Evolutionary conservation across 768 basidiomycete genomes (phyloP).

Genomic region (Amanita rubescens): DNA sequence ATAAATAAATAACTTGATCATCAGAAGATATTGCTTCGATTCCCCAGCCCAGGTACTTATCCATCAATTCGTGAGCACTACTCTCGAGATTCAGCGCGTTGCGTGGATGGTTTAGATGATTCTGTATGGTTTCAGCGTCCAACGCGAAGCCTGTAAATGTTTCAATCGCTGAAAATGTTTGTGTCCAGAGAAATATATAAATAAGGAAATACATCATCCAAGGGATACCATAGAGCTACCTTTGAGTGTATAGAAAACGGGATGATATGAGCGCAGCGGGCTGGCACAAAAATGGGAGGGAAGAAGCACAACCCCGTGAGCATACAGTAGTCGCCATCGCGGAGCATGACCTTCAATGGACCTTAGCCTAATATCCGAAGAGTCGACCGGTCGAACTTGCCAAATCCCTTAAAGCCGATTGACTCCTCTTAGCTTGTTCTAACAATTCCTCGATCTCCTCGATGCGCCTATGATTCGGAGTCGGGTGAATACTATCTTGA

Average conservation of each 20-base stretch:
- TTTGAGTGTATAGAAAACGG: neutral
- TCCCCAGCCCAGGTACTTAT: neutral
- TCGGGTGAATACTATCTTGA: too few relatives aligned
- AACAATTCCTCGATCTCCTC: too few relatives aligned
- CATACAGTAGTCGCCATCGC: neutral
- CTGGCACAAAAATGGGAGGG: neutral
- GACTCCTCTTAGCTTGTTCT: too few relatives aligned
- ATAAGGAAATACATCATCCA: neutral
- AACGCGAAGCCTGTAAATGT: slow-evolving; percentile 1
- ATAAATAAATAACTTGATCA: too few relatives aligned
- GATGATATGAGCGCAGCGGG: too few relatives aligned
- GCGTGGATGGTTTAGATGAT: neutral
- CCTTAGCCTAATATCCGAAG: neutral
- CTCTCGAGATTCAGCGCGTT: slow-evolving; percentile 1
- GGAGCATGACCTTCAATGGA: neutral
- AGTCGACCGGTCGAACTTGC: neutral
- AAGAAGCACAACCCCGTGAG: neutral
- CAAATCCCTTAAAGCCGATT: too few relatives aligned
- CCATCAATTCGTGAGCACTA: neutral
- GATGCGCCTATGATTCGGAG: neutral
- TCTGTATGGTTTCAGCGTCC: neutral
- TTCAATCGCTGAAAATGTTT: slow-evolving; percentile 1
- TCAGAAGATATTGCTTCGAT: too few relatives aligned
- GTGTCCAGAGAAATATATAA: neutral
- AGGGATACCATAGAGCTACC: neutral